These are phyloP conservation scores for Gaultheria prostrata DNA, from an alignment of 148 eudicot genomes.

Conservation along the genomic window DNA sequence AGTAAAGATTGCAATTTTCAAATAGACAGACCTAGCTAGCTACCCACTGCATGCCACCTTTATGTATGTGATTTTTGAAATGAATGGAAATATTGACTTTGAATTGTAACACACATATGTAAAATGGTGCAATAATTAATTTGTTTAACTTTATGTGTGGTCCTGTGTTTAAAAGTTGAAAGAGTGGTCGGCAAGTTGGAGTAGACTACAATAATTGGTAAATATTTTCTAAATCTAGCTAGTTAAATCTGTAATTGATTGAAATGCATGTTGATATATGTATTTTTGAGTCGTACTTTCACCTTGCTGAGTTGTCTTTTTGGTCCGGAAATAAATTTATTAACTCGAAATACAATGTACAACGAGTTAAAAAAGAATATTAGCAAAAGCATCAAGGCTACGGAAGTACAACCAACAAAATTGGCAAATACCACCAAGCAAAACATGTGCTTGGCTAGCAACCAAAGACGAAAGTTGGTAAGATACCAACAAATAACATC, in stretches of 20 bases:
- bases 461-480: too few relatives aligned
- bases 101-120: background rate
- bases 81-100: constrained; percentile 9
- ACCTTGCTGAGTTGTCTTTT: too few relatives aligned
- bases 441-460: too few relatives aligned
- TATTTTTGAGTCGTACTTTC: background rate
- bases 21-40: background rate
- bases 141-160: background rate
- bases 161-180: too few relatives aligned
- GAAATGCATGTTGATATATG: background rate
- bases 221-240: background rate
- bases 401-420: too few relatives aligned
- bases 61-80: background rate
- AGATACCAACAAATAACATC: too few relatives aligned
- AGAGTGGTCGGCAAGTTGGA: background rate
- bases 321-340: too few relatives aligned
- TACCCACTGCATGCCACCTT: background rate
- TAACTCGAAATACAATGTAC: too few relatives aligned
- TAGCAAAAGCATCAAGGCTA: too few relatives aligned
- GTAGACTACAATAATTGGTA: background rate
- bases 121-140: background rate
- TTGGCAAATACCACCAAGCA: too few relatives aligned
- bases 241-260: background rate
- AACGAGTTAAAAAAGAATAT: too few relatives aligned
- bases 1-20: background rate